Conservation (phyloP, 345 rosid genomes). For the Toxicodendron radicans region DNA sequence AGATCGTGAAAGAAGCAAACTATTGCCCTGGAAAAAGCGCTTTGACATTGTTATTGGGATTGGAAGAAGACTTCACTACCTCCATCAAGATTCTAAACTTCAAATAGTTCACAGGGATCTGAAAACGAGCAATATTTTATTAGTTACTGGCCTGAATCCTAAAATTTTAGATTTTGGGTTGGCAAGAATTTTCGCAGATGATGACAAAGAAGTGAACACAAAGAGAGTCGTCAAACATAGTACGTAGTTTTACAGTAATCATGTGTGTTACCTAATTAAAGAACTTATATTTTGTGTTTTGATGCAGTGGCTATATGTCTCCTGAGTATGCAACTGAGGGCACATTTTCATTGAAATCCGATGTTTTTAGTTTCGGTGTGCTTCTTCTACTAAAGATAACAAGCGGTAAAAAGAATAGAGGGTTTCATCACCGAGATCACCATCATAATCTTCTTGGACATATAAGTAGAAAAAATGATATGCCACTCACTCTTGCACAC, state of each 20-base stretch:
- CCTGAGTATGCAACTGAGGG: conserved; percentile 33
- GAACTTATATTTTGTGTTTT: not conserved
- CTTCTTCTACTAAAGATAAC: conserved; percentile 29
- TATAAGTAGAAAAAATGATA: conserved; percentile 9
- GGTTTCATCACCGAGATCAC: conserved; percentile 6
- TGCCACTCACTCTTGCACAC: not conserved
- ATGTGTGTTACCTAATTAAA: not conserved
- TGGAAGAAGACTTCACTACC: conserved; percentile 47
- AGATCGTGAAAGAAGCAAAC: conserved; percentile 32
- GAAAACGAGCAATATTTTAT: conserved; percentile 33
- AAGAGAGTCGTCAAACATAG: conserved; percentile 24
- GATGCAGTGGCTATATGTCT: conserved; percentile 26
- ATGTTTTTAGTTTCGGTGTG: conserved; percentile 36
- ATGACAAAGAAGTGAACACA: conserved; percentile 32
- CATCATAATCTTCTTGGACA: not conserved
- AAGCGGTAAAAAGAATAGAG: conserved; percentile 33
- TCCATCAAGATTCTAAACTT: conserved; percentile 50
- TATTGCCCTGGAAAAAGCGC: conserved; percentile 31
- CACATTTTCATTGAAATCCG: conserved; percentile 23
- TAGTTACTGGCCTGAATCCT: conserved; percentile 25
- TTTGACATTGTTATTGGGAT: conserved; percentile 41
- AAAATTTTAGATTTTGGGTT: conserved; percentile 45
- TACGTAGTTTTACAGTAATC: conserved; percentile 20
- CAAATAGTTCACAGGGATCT: conserved; percentile 50
- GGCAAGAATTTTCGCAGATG: conserved; percentile 30